Evolutionary conservation across 441 rosid species (phyloP).

Genomic region (Breynia disticha): DNA sequence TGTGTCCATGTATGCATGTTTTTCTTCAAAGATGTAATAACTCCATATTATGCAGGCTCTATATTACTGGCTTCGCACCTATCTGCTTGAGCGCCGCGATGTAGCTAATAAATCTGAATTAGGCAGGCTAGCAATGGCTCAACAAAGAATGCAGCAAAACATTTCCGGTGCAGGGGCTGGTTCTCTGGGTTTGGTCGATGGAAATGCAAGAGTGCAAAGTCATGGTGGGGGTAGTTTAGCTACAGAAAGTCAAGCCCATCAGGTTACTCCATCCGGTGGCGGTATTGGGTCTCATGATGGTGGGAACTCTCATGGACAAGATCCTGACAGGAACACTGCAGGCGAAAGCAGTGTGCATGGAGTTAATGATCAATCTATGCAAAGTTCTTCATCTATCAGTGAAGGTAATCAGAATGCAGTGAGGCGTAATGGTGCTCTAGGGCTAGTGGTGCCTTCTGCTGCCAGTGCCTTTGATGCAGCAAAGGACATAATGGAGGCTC

Average conservation of each 20-base stretch:
- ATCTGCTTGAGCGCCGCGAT: slow-evolving; percentile 96
- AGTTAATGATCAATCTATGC: slow-evolving; percentile 65
- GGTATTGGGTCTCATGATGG: slow-evolving; percentile 66
- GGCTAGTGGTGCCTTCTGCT: slow-evolving; percentile 59
- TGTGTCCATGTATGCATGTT: too few species aligned
- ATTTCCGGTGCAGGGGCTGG: slow-evolving; percentile 40
- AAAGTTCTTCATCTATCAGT: slow-evolving; percentile 46
- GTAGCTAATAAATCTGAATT: slow-evolving; percentile 83
- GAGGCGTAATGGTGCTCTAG: slow-evolving; percentile 54
- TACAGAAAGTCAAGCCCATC: slow-evolving; percentile 64
- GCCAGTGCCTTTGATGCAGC: slow-evolving; percentile 92
- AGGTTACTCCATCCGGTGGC: slow-evolving; percentile 42
- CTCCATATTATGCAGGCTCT: slow-evolving; percentile 47
- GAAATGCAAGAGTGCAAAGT: slow-evolving; percentile 40
- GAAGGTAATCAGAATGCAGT: slow-evolving; percentile 57
- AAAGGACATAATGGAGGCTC: slow-evolving; percentile 96
- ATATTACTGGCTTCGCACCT: slow-evolving; percentile 97
- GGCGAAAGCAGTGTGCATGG: slow-evolving; percentile 46
- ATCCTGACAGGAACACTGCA: slow-evolving; percentile 56
- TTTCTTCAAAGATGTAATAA: too few species aligned
- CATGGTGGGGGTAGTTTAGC: slow-evolving; percentile 45
- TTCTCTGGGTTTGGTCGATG: slow-evolving; percentile 47
- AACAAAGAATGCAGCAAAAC: slow-evolving; percentile 86
- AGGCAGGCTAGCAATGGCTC: slow-evolving; percentile 68
- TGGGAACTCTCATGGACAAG: slow-evolving; percentile 73